Base-by-base conservation (phyloP, 164 flowering plant genomes). In the Tetrastigma voinierianum region DNA sequence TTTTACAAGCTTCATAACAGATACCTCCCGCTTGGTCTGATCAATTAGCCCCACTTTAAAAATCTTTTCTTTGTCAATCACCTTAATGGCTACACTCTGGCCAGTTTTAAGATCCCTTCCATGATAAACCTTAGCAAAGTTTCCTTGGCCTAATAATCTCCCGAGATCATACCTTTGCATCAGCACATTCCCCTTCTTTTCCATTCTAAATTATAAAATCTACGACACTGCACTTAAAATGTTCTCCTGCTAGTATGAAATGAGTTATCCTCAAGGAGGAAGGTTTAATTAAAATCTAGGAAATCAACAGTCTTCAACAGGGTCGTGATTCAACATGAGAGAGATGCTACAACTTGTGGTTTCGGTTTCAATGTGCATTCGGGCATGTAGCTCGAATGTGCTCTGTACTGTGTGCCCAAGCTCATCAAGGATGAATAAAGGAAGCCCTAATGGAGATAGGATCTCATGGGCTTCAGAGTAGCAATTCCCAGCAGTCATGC, bases 61-160 rank as follows among this genome's bases (percentile, higher is more conserved):
- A 62, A 83, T 71, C 62, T 85, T 83, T 60, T 85, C 85, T 65
- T 85, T 85, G 75, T 85, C 83, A 20, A 85, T 83, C 2, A 78
- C 80, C 76, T 85, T 85, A 51, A 85, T 79, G 48, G 87, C 89
- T 59, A 81, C 89, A 67, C 77, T 74, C 66, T 76, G 80, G 63
- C 74, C 70, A 17, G 77, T 76, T 62, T 58, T 24, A 2, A 81
- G 61, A 43, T 69, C 56, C 74, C 81, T 77, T 2, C 72, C 89
- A 68, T 76, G 62, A 67, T 83, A 83, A 46, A 85, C 89, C 69
- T 81, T 85, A 14, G 85, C 89, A 67, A 85, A 83, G 51, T 59
- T 78, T 43, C 89, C 89, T 70, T 83, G 83, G 57, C 89, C 89
- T 20, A 85, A 52, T 49, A 83, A 56, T 73, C 76, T 83, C 58